These are phyloP conservation scores for Haplosporangium sp. DNA, from an alignment of 371 early-diverging fungal species.

Conservation along the genomic window DNA sequence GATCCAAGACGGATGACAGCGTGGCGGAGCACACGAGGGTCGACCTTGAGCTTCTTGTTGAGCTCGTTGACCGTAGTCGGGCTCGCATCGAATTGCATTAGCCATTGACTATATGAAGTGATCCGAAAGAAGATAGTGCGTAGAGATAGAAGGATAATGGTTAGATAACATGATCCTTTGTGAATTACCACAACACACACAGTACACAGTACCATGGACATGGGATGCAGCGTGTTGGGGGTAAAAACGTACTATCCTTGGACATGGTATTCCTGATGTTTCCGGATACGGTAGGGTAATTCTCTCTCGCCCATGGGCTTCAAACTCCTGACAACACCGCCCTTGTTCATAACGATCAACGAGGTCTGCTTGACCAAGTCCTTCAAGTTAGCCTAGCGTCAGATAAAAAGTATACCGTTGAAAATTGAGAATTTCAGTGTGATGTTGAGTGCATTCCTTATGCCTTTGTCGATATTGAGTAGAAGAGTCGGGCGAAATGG, in stretches of 20 bases:
- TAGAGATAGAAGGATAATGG: background rate
- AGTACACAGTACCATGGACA: background rate
- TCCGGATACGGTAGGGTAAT: constrained; percentile 74
- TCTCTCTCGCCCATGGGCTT: constrained; percentile 72
- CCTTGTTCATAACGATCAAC: constrained; percentile 73
- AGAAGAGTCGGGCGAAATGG: too few relatives aligned
- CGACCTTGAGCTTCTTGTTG: constrained; percentile 71
- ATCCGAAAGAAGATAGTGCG: background rate
- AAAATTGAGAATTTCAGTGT: background rate
- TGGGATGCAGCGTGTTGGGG: background rate
- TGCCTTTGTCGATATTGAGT: background rate
- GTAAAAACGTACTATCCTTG: constrained; percentile 67
- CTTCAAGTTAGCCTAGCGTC: constrained; percentile 65
- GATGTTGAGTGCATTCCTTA: background rate
- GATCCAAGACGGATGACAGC: constrained; percentile 81
- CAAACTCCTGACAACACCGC: constrained; percentile 84
- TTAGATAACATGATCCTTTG: background rate
- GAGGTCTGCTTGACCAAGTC: constrained; percentile 77
- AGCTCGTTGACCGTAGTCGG: constrained; percentile 71
- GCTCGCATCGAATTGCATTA: constrained; percentile 85
- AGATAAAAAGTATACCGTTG: background rate
- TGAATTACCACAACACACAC: background rate
- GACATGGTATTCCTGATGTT: constrained; percentile 73
- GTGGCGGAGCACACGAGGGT: constrained; percentile 83
- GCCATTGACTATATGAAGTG: constrained; percentile 66